Evolutionary conservation across 208 protist species (phyloP).

Genomic region (Crithidia mellificae): DNA sequence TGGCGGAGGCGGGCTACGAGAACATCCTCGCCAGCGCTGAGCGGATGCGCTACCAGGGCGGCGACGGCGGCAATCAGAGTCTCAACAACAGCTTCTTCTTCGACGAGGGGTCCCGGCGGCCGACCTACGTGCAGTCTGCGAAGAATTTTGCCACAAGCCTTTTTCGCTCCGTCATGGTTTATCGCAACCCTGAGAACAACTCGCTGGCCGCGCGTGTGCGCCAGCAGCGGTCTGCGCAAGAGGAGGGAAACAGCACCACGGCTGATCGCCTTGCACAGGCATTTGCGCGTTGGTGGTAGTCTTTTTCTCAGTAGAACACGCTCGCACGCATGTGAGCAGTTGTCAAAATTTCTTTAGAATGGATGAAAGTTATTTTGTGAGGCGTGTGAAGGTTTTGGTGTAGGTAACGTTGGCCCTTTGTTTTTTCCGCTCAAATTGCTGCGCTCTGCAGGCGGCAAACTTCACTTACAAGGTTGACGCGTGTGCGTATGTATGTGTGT

Average conservation of each 20-base stretch:
- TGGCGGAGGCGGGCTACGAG: slow-evolving; percentile 56
- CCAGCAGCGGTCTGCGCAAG: slow-evolving; percentile 47
- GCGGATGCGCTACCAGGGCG: slow-evolving; percentile 29
- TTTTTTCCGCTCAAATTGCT: too few species aligned
- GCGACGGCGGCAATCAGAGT: slow-evolving; percentile 25
- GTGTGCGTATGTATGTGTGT: too few species aligned
- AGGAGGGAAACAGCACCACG: slow-evolving; percentile 27
- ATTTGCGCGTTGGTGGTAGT: slow-evolving; percentile 76
- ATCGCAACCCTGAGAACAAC: slow-evolving; percentile 49
- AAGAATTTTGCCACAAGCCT: slow-evolving; percentile 66
- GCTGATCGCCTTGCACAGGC: slow-evolving; percentile 53
- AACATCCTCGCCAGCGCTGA: slow-evolving; percentile 46
- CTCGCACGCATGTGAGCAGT: too few species aligned
- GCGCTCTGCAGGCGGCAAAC: too few species aligned
- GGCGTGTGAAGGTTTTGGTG: too few species aligned
- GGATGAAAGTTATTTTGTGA: too few species aligned
- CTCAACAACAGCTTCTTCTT: slow-evolving; percentile 59
- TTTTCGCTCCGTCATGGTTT: slow-evolving; percentile 63
- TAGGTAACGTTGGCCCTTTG: too few species aligned
- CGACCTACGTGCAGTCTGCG: slow-evolving; percentile 60
- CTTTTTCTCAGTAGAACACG: too few species aligned
- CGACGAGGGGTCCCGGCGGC: slow-evolving; percentile 42
- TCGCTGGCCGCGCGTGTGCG: slow-evolving; percentile 64
- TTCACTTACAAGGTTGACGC: too few species aligned
- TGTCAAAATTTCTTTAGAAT: too few species aligned